These are phyloP conservation scores for Tympanopsis confertula DNA, from an alignment of 2,329 filamentous ascomycete species.

Conservation along the genomic window DNA sequence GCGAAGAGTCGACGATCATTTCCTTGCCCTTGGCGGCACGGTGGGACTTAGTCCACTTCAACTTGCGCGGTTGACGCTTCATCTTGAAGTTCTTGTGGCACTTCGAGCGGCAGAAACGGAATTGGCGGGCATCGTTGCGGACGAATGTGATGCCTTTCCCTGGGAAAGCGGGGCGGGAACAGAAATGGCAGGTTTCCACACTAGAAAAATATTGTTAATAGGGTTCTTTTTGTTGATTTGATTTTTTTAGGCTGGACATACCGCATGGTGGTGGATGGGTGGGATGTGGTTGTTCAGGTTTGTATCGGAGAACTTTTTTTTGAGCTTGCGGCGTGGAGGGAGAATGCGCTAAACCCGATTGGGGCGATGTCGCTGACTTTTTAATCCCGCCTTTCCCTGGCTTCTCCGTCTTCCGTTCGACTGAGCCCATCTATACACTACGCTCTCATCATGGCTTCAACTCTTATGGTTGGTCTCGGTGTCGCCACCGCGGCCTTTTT, in stretches of 20 bases:
- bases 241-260: constrained; percentile 4
- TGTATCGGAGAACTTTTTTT: constrained; percentile 6
- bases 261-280: too few relatives aligned
- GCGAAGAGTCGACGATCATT: constrained; percentile 1
- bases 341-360: constrained; percentile 18
- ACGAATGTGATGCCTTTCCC: constrained; percentile 1
- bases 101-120: background rate
- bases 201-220: constrained; percentile 3
- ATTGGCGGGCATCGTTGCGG: background rate
- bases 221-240: constrained; percentile 4
- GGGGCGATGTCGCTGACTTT: constrained; percentile 18
- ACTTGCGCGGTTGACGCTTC: constrained; percentile 1
- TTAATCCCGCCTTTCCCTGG: constrained; percentile 16
- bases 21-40: background rate
- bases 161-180: background rate
- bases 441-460: background rate
- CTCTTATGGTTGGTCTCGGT: background rate
- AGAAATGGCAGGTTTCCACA: constrained; percentile 1
- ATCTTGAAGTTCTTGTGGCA: constrained; percentile 1
- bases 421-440: background rate
- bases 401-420: constrained; percentile 2
- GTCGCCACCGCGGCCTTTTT: background rate
- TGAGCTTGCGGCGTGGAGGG: constrained; percentile 10
- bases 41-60: constrained; percentile 1
- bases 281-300: too few relatives aligned